Evolutionary conservation across 1,284 basidiomycete species (phyloP), one percentile per base, ranked within the genome.

Genomic region (Ustilago nuda): DNA sequence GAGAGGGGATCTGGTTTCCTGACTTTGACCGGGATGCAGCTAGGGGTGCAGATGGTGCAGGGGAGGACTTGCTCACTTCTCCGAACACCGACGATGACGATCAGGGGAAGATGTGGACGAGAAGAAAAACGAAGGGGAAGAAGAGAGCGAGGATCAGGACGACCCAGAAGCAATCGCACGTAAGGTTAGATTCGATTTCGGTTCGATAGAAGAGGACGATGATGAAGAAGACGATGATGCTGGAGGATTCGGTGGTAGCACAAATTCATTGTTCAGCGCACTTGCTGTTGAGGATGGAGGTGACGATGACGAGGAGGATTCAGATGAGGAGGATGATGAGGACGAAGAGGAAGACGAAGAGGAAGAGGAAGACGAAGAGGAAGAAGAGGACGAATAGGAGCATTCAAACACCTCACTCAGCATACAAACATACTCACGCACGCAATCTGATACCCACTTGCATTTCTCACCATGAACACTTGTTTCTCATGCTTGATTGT

Each of bases 281-380:
- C 61, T 76, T 37, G 73, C 73, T 48, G 68, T 76, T 43, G 73
- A 75, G 27, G 67, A 59, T 54, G 66, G 56, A 23, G 72, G 67
- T 30, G 72, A 75, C 8, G 67, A 61, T 27, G 63, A 69, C 1
- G 72, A 69, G 23, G 23, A 27, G 23, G 23, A 27, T 27, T 27
- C 23, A 1, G 71, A 73, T 1, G 65, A 67, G 0, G 54, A 69
- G 3, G 67, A 56, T 13, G 58, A 61, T 7, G 68, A 66, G 6
- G 57, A 58, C 3, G 71, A 51, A 5, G 48, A 60, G 17, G 62
- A 63, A 2, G 41, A n/a, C n/a, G n/a, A n/a, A n/a, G n/a, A n/a
- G n/a, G n/a, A n/a, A n/a, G n/a, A n/a, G n/a, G n/a, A n/a, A n/a
- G n/a, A 60, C 0, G 58, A 64, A 8, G 46, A 52, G 3, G 48